Evolutionary conservation across 2,329 filamentous ascomycete genomes (phyloP).

Genomic region (Scytalidium lignicola): DNA sequence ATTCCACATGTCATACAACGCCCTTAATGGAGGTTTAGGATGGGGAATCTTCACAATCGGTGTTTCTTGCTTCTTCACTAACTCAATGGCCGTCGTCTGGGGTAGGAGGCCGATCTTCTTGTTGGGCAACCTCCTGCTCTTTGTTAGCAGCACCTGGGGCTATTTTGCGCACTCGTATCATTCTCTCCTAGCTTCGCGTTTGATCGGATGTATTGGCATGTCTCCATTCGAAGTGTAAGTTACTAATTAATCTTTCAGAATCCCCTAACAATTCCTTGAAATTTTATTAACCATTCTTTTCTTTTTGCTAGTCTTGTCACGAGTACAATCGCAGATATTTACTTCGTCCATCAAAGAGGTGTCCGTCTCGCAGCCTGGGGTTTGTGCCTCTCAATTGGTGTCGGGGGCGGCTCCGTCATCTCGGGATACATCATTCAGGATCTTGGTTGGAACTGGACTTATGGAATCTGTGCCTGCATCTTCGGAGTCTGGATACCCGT

Average conservation of each 20-base stretch:
- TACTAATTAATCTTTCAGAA: too few relatives aligned
- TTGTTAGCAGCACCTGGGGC: slow-evolving; percentile 12
- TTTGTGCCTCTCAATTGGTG: slow-evolving; percentile 9
- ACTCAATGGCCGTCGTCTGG: slow-evolving; percentile 11
- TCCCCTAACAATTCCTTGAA: too few relatives aligned
- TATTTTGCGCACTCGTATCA: slow-evolving; percentile 10
- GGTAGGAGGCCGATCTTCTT: slow-evolving; percentile 13
- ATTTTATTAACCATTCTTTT: too few relatives aligned
- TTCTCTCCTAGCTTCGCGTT: slow-evolving; percentile 7
- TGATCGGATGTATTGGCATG: slow-evolving; percentile 13
- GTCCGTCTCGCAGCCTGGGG: slow-evolving; percentile 14
- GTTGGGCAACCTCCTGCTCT: slow-evolving; percentile 10
- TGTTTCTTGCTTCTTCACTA: slow-evolving; percentile 18
- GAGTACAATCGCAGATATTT: slow-evolving; percentile 11
- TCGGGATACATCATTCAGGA: slow-evolving; percentile 30
- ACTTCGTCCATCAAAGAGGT: slow-evolving; percentile 13
- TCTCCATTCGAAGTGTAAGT: slow-evolving; percentile 12
- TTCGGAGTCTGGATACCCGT: slow-evolving; percentile 32
- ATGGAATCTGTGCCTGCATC: slow-evolving; percentile 32
- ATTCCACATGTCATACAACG: slow-evolving; percentile 29
- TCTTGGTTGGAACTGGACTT: slow-evolving; percentile 26
- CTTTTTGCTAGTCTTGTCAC: slow-evolving; percentile 7
- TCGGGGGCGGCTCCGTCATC: slow-evolving; percentile 24
- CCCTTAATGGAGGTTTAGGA: slow-evolving; percentile 28
- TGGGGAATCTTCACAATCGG: slow-evolving; percentile 29